Percentiles rank a stretch among this genome's conserved stretches.
phyloP scores from a whole-genome alignment of 2,329 filamentous ascomycete genomes.

The Neonectria coccinea region DNA sequence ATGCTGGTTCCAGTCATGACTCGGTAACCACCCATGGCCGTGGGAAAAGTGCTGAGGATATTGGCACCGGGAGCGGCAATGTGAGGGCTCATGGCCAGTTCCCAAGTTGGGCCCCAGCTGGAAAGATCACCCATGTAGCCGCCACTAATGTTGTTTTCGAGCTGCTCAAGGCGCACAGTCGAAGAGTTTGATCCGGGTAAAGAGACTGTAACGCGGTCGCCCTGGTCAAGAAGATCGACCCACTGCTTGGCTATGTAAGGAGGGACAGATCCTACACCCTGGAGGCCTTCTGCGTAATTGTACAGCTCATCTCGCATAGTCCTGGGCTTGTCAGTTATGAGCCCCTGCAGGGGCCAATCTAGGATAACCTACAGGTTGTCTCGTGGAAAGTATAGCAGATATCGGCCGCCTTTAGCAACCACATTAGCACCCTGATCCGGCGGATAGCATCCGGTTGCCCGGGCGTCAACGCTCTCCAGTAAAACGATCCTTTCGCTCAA shows the following conservation, averaged over 20 bases:
- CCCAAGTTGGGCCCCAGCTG: conserved; percentile 16
- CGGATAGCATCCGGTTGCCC: neutral
- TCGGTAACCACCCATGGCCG: neutral
- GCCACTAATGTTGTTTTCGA: neutral
- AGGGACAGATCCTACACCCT: neutral
- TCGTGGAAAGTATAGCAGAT: neutral
- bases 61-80: conserved; percentile 10
- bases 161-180: neutral
- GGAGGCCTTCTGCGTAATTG: neutral
- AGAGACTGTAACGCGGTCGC: neutral
- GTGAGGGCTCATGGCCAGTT: conserved; percentile 7
- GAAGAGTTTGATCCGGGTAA: neutral
- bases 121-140: neutral
- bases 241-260: neutral
- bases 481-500: neutral
- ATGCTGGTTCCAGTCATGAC: conserved; percentile 9
- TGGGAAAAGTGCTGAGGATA: conserved; percentile 1
- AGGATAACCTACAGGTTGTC: neutral
- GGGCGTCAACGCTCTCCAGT: neutral
- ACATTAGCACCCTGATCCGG: neutral
- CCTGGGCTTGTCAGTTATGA: neutral
- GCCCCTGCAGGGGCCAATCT: neutral
- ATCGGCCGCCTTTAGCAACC: neutral
- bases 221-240: neutral
- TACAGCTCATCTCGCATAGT: neutral